These are phyloP conservation scores for Saccharomycopsis vini DNA, from an alignment of 805 yeast species.

Conservation along the genomic window DNA sequence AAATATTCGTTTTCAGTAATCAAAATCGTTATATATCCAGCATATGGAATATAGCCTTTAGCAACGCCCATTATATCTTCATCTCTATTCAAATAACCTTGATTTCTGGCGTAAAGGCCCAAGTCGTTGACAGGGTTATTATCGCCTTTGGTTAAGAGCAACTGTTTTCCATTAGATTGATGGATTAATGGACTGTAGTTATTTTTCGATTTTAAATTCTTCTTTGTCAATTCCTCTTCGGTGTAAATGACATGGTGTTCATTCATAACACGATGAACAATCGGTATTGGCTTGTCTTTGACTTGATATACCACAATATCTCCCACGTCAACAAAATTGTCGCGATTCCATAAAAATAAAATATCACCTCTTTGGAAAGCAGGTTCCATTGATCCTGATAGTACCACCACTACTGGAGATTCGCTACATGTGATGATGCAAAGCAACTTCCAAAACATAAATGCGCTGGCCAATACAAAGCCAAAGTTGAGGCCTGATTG, in stretches of 20 bases:
- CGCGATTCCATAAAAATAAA: slow-evolving; percentile 83
- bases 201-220: slow-evolving; percentile 17
- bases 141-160: slow-evolving; percentile 89
- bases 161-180: slow-evolving; percentile 38
- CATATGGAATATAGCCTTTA: slow-evolving; percentile 80
- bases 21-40: slow-evolving; percentile 87
- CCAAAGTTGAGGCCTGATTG: slow-evolving; percentile 47
- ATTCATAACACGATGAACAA: slow-evolving; percentile 88
- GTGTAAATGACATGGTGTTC: slow-evolving; percentile 51
- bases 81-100: slow-evolving; percentile 66
- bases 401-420: slow-evolving; percentile 92
- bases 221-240: slow-evolving; percentile 19
- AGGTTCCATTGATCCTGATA: slow-evolving; percentile 99
- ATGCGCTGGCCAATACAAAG: slow-evolving; percentile 80
- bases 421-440: slow-evolving; percentile 70
- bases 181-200: slow-evolving; percentile 4
- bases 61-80: slow-evolving; percentile 84
- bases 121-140: slow-evolving; percentile 90
- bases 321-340: slow-evolving; percentile 60
- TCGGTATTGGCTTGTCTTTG: slow-evolving; percentile 75
- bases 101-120: slow-evolving; percentile 69
- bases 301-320: slow-evolving; percentile 92
- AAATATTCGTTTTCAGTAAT: slow-evolving; percentile 83
- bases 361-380: slow-evolving; percentile 98
- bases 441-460: slow-evolving; percentile 82